Evolutionary conservation across 2,329 filamentous ascomycete genomes (phyloP), one percentile per base, ranked within the genome.

Genomic region (Trichoderma sp.): DNA sequence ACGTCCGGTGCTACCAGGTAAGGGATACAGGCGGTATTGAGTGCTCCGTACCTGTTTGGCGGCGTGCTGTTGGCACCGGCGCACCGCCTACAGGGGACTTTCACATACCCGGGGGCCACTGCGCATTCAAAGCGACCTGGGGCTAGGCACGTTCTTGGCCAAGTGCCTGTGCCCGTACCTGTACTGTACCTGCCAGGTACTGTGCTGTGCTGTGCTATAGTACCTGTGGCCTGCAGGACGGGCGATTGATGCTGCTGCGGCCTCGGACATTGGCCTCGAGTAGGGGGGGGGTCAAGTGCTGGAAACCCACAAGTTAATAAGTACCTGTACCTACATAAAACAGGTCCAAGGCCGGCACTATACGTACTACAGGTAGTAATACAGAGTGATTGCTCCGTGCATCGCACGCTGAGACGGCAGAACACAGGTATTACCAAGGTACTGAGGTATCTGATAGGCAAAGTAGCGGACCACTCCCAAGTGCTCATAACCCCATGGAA

Each of bases 61-160:
- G 60, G 67, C 50, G 60, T 58, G 54, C 61, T 42, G 34, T 37
- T 65, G 29, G 52, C 65, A 67, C 65, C 35, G 35, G 48, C 48
- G 65, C 65, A 48, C 65, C 37, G 19, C 64, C 42, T 66, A 52
- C 65, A 67, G 58, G 65, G 48, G 65, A 52, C 22, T 56, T 17
- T 29, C 25, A 52, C 58, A 48, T 56, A 42, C 34, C 54, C 45
- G 54, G n/a, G 42, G 13, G 58, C 58, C 45, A 61, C 32, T 34
- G 58, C 29, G 58, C 29, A 25, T 35, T 53, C 61, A 54, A 64
- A 34, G 27, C 19, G 45, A 25, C 48, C 45, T 27, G n/a, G 17
- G 9, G 10, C 48, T 54, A 32, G 52, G 52, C n/a, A 34, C 52
- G 17, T 29, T 32, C 29, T 34, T 34, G 17, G 27, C 15, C 5